Base-by-base conservation (phyloP, 768 basidiomycete genomes). In the Rubroboletus pulcherrimus region DNA sequence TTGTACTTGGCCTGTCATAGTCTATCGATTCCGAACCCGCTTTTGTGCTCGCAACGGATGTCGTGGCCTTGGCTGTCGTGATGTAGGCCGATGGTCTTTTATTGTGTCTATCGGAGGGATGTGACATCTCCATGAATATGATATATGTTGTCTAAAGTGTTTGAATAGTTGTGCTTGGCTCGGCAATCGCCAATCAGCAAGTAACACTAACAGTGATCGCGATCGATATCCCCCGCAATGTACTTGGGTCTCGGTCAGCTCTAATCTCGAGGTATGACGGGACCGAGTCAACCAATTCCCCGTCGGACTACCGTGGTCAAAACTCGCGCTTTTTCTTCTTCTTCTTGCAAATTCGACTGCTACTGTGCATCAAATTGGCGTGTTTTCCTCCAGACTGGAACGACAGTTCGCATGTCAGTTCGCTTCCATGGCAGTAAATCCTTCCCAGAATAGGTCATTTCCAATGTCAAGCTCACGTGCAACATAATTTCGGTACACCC, bases 391-490 rank as follows among this genome's bases (percentile, higher is more conserved):
- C 46, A 34, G 34, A 51, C 24, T 37, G 47, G 44, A 33, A 24
- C 56, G 57, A 60, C 50, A 63, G 34, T 17, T 38, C 35, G 52
- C 39, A n/a, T 61, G 57, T 55, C 50, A 63, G 34, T 17, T 42
- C 35, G 52, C 39, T 4, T 43, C 47, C 50, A 63, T 54, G 57
- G 31, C 51, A 63, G 51, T 41, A 62, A 61, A 63, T 63, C 52
- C 40, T 24, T 39, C 45, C 60, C 55, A 53, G 55, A 66, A 53
- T 57, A 55, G 56, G 19, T 4, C 29, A 67, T 59, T 62, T 57
- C 55, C 63, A 59, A 62, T 49, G 53, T 44, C 43, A 24, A 11
- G 44, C 59, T 59, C 57, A 65, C 52, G 57, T 62, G 62, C 39
- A 26, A 49, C 31, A 9, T 51, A 47, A 56, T 60, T 26, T 63